These are phyloP conservation scores for Croton setiger DNA, from an alignment of 441 rosid species.

Conservation along the genomic window DNA sequence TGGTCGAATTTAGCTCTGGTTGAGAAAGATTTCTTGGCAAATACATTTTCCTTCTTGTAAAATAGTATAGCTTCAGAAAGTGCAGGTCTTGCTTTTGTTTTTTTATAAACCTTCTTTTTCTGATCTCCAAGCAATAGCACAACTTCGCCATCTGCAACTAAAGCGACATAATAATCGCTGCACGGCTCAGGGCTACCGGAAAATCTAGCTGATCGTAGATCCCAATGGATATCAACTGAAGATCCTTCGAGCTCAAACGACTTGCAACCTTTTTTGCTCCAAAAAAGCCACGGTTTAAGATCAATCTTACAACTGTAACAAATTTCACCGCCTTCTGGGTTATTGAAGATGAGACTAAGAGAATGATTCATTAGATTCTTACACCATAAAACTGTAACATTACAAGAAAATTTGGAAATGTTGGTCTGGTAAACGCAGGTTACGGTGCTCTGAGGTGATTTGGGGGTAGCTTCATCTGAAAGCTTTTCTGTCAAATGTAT, in stretches of 20 bases:
- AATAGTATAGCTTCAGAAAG: constrained; percentile 21
- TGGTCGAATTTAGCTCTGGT: constrained; percentile 31
- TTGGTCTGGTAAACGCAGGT: constrained; percentile 26
- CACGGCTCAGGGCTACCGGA: constrained; percentile 30
- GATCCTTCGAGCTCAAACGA: constrained; percentile 31
- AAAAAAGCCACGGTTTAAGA: constrained; percentile 37
- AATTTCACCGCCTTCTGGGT: constrained; percentile 21
- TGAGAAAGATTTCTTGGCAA: constrained; percentile 29
- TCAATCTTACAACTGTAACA: constrained; percentile 26
- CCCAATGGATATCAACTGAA: constrained; percentile 32
- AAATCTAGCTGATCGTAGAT: constrained; percentile 32
- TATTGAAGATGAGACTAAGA: constrained; percentile 27
- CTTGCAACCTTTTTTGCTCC: constrained; percentile 35
- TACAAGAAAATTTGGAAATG: constrained; percentile 24
- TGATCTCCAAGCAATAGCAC: constrained; percentile 28
- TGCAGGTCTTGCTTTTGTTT: constrained; percentile 31
- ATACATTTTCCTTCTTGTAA: constrained; percentile 30
- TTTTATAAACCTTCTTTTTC: constrained; percentile 31
- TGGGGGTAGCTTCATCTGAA: constrained; percentile 17
- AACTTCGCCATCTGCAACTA: constrained; percentile 33
- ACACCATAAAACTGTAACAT: constrained; percentile 31
- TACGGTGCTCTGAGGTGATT: constrained; percentile 28
- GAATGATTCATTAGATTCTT: constrained; percentile 33
- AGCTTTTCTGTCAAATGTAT: constrained; percentile 15
- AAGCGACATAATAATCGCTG: constrained; percentile 28